Conservation (phyloP, 1,284 basidiomycete genomes). For the Sporisorium exsertum region DNA sequence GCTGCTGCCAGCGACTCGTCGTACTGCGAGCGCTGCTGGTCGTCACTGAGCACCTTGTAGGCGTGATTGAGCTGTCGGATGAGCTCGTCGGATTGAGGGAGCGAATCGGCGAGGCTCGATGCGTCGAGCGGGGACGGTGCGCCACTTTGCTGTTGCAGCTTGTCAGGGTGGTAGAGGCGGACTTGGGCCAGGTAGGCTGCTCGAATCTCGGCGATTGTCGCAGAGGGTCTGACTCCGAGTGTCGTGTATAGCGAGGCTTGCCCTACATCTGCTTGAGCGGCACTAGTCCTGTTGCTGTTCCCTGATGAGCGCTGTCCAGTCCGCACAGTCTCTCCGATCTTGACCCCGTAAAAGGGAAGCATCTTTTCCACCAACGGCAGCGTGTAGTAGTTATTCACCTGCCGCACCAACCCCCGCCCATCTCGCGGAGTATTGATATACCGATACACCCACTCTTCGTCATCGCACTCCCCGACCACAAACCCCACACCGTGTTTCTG, state of each 20-base stretch:
- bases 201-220: conserved; percentile 31
- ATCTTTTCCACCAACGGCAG: conserved; percentile 29
- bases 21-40: conserved; percentile 21
- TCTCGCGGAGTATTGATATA: conserved; percentile 46
- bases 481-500: conserved; percentile 22
- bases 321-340: neutral
- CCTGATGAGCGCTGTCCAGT: neutral
- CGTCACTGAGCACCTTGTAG: conserved; percentile 39
- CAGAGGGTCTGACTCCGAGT: conserved; percentile 29
- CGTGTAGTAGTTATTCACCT: conserved; percentile 55
- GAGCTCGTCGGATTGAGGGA: conserved; percentile 20
- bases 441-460: conserved; percentile 48
- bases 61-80: conserved; percentile 45
- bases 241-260: conserved; percentile 17
- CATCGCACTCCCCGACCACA: conserved; percentile 43
- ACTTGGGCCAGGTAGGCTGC: conserved; percentile 46
- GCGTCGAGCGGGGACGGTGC: neutral
- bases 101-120: conserved; percentile 6
- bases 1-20: conserved; percentile 23
- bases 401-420: conserved; percentile 14
- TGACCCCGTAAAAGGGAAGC: conserved; percentile 32
- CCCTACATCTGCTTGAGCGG: neutral
- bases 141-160: conserved; percentile 39
- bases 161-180: conserved; percentile 44
- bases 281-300: neutral